A percentile compares a stretch with the other conserved stretches of the same genome.
Conservation (phyloP, 2,329 filamentous ascomycete genomes). For the Fusarium heterosporum region DNA sequence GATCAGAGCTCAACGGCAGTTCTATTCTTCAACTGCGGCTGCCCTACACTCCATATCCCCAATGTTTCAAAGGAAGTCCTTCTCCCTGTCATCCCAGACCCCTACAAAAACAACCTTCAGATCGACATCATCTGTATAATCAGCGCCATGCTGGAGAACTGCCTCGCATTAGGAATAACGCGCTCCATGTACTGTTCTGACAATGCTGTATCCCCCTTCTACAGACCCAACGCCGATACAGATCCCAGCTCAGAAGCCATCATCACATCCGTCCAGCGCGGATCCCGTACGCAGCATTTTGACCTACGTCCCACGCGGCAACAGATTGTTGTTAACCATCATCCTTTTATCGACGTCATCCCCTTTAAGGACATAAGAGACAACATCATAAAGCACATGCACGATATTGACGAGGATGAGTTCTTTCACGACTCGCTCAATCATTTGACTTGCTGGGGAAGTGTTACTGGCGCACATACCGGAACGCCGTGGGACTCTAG, state of each 20-base stretch:
- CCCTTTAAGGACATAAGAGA: conserved; percentile 46
- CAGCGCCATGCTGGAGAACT: conserved; percentile 44
- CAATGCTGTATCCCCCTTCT: conserved; percentile 44
- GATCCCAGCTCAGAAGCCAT: conserved; percentile 29
- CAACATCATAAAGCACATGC: conserved; percentile 42
- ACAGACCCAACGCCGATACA: conserved; percentile 26
- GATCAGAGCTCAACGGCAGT: conserved; percentile 9
- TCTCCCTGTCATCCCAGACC: conserved; percentile 42
- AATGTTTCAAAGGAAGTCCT: conserved; percentile 33
- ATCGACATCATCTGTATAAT: conserved; percentile 46
- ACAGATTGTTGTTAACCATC: conserved; percentile 43
- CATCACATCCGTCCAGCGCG: conserved; percentile 37
- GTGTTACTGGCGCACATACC: conserved; percentile 40
- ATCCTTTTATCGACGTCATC: conserved; percentile 46
- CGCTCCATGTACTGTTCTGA: conserved; percentile 44
- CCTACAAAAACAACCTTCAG: conserved; percentile 44
- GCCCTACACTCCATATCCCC: conserved; percentile 43
- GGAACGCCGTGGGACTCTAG: conserved; percentile 48
- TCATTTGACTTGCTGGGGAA: conserved; percentile 48
- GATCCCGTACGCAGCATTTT: conserved; percentile 40
- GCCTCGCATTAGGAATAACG: conserved; percentile 44
- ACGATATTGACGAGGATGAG: conserved; percentile 45
- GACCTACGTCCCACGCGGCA: conserved; percentile 46
- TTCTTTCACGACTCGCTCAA: conserved; percentile 49
- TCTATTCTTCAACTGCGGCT: conserved; percentile 45